Evolutionary conservation across 2,329 filamentous ascomycete species (phyloP).

Genomic region (Xylaria arbuscula): DNA sequence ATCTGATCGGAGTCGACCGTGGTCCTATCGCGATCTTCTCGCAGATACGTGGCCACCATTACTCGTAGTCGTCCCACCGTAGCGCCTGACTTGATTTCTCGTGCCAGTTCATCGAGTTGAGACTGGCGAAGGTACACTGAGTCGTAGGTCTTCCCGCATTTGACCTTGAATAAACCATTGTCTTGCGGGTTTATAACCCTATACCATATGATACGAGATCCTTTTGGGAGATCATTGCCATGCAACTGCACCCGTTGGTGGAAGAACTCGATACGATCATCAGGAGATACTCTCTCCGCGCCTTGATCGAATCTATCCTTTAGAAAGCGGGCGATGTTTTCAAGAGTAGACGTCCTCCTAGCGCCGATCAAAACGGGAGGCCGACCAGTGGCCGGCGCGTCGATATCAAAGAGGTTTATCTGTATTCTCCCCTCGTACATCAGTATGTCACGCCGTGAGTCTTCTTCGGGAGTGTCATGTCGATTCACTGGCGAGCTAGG

Average conservation of each 20-base stretch:
- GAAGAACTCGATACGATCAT: conserved; percentile 22
- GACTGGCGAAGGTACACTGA: conserved; percentile 27
- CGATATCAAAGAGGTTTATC: conserved; percentile 44
- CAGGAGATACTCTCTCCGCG: conserved; percentile 16
- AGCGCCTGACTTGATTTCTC: conserved; percentile 43
- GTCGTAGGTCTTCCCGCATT: conserved; percentile 31
- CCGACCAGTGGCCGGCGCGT: conserved; percentile 33
- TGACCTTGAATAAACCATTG: conserved; percentile 37
- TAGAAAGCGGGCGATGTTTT: conserved; percentile 32
- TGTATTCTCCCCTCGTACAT: conserved; percentile 17
- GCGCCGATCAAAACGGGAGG: conserved; percentile 34
- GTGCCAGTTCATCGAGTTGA: conserved; percentile 33
- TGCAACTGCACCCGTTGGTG: background rate
- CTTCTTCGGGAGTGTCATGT: background rate
- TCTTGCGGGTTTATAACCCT: conserved; percentile 37
- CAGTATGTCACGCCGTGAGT: background rate
- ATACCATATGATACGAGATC: conserved; percentile 36
- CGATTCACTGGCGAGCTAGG: background rate
- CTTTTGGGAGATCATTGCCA: conserved; percentile 23
- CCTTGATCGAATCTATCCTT: conserved; percentile 31
- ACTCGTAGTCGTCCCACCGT: conserved; percentile 47
- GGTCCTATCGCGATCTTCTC: background rate
- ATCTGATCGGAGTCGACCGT: conserved; percentile 47
- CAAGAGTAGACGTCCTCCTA: conserved; percentile 35
- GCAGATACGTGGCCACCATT: conserved; percentile 39